These are phyloP conservation scores for Penicillium sp. DNA, from an alignment of 2,329 filamentous ascomycete species.

Conservation along the genomic window DNA sequence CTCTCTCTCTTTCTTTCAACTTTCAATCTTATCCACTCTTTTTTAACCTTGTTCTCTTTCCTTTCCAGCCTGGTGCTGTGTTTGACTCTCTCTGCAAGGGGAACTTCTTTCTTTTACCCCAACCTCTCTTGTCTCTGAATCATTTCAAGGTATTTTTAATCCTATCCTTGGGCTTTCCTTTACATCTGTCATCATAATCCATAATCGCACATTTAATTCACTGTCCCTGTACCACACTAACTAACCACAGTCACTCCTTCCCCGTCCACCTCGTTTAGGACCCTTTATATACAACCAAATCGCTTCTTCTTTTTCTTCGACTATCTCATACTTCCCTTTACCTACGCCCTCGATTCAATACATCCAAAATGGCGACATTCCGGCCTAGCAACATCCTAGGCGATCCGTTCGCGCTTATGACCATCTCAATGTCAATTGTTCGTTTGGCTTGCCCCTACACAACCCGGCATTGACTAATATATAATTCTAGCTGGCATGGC, in stretches of 20 bases:
- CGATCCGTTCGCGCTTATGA: conserved; percentile 93
- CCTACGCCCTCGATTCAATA: conserved; percentile 12
- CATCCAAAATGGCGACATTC: conserved; percentile 53
- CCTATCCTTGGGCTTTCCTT: not conserved
- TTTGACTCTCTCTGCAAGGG: conserved; percentile 21
- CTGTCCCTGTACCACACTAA: not conserved
- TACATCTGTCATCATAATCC: not conserved
- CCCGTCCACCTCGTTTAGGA: conserved; percentile 7
- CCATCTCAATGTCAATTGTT: conserved; percentile 87
- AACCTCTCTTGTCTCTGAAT: conserved; percentile 16
- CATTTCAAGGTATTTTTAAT: conserved; percentile 17
- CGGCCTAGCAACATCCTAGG: conserved; percentile 86
- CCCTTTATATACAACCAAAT: conserved; percentile 5
- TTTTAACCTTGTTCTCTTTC: conserved; percentile 15
- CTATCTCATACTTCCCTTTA: conserved; percentile 19
- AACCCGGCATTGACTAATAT: conserved; percentile 14
- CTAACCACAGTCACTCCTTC: conserved; percentile 4
- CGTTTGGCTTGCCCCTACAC: conserved; percentile 41
- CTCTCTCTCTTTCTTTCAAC: conserved; percentile 5
- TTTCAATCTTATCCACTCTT: conserved; percentile 4
- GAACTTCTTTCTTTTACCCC: conserved; percentile 9
- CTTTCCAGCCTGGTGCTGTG: conserved; percentile 30
- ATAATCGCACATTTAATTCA: not conserved
- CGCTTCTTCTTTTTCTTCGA: conserved; percentile 16
- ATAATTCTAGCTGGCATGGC: conserved; percentile 75